A percentile compares a stretch with the other conserved stretches of the same genome.
These are phyloP conservation scores for Sequoiadendron giganteum DNA, from an alignment of 75 land plant species.

Conservation along the genomic window DNA sequence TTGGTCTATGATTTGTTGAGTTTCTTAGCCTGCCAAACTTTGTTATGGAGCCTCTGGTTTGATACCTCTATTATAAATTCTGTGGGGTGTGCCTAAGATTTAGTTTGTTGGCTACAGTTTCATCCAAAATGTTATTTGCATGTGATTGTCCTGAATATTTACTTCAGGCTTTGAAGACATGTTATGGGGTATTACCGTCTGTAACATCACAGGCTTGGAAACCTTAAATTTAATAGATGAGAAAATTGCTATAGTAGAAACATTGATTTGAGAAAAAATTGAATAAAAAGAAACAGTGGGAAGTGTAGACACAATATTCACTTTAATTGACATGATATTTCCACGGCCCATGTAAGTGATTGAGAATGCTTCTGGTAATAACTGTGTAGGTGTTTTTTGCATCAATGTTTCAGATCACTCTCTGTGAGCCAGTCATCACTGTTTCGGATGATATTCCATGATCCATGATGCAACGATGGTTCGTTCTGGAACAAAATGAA, in stretches of 20 bases:
- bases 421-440: no score
- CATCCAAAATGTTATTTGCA: not conserved
- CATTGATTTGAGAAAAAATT: not conserved
- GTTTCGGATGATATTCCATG: no score
- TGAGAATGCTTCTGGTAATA: no score
- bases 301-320: not conserved
- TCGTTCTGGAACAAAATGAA: no score
- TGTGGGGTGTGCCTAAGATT: not conserved
- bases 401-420: no score
- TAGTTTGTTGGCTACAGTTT: not conserved
- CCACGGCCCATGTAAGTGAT: no score
- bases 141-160: not conserved
- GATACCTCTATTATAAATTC: not conserved
- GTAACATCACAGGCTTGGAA: not conserved
- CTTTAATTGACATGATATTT: not conserved
- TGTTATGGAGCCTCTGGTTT: not conserved
- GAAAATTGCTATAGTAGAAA: not conserved
- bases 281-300: not conserved
- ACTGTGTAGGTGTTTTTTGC: no score
- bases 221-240: not conserved
- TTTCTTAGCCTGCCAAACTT: not conserved
- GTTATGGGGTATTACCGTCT: not conserved
- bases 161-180: not conserved
- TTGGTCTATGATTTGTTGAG: not conserved
- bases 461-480: no score